These are phyloP conservation scores for Vitis cinerea DNA, from an alignment of 164 flowering plant species.

Conservation along the genomic window DNA sequence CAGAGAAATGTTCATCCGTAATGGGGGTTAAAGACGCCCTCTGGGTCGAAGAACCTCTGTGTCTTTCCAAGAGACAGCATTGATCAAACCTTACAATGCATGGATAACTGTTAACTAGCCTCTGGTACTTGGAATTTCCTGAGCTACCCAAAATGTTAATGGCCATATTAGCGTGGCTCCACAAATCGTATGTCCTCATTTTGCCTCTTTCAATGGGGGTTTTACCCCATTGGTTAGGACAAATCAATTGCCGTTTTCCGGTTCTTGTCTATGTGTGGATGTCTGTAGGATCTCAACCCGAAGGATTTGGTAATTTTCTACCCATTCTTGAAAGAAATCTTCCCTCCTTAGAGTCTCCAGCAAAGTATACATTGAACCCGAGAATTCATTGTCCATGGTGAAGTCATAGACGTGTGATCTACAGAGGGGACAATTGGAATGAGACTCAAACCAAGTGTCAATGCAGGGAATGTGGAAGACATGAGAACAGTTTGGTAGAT, in stretches of 20 bases:
- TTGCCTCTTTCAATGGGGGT: too few relatives aligned
- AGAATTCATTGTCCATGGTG: background rate
- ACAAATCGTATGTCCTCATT: background rate
- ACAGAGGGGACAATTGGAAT: constrained; percentile 27
- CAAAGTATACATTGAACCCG: background rate
- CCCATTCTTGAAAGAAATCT: constrained; percentile 13
- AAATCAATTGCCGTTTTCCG: background rate
- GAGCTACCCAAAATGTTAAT: too few relatives aligned
- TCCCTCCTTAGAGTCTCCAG: constrained; percentile 10
- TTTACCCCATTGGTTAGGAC: background rate
- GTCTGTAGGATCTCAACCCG: constrained; percentile 1
- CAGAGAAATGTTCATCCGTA: too few relatives aligned
- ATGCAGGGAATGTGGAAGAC: constrained; percentile 43
- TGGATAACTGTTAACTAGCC: too few relatives aligned
- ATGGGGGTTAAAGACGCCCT: too few relatives aligned
- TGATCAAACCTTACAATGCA: too few relatives aligned
- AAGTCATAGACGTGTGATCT: constrained; percentile 4
- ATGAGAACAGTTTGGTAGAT: constrained; percentile 36
- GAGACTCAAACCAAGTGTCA: constrained; percentile 22
- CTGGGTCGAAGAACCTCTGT: too few relatives aligned
- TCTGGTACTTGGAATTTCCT: too few relatives aligned
- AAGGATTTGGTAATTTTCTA: constrained; percentile 5
- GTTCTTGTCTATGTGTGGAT: background rate
- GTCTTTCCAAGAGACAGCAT: too few relatives aligned
- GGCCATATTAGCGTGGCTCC: too few relatives aligned